Conservation (phyloP, 108 stramenopile genomes). For the Cyclotella kingstonii region DNA sequence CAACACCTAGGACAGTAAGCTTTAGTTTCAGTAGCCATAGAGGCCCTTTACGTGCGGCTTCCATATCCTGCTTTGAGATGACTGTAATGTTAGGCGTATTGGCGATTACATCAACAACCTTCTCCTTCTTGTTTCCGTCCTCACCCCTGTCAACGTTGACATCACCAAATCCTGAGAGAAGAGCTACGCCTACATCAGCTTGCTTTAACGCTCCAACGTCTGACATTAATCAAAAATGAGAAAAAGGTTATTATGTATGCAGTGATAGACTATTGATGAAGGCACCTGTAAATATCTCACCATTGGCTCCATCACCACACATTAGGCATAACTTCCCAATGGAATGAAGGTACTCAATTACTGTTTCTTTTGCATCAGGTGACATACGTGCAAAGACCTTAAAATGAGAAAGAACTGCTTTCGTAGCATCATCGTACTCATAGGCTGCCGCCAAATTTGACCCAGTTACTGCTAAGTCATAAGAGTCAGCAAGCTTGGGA, state of each 20-base stretch:
- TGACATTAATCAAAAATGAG: not conserved
- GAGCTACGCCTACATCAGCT: conserved; percentile 94
- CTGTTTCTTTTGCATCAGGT: conserved; percentile 95
- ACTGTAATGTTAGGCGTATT: conserved; percentile 42
- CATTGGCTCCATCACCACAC: conserved; percentile 98
- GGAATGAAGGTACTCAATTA: conserved; percentile 87
- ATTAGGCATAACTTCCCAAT: conserved; percentile 85
- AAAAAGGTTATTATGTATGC: not conserved
- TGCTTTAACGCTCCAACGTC: conserved; percentile 86
- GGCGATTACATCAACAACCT: conserved; percentile 7
- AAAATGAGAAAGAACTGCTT: conserved; percentile 71
- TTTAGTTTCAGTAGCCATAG: conserved; percentile 61
- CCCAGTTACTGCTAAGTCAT: conserved; percentile 89
- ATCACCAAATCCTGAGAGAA: conserved; percentile 92
- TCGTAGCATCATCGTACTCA: conserved; percentile 67
- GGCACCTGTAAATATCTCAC: too few species aligned
- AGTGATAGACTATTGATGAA: conserved; percentile 17
- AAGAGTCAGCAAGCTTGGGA: conserved; percentile 58
- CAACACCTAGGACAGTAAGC: conserved; percentile 62
- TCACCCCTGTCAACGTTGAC: conserved; percentile 85
- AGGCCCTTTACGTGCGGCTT: conserved; percentile 55
- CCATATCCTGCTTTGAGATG: conserved; percentile 59
- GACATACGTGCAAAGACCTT: conserved; percentile 96
- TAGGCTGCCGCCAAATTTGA: conserved; percentile 72
- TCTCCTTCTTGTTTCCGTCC: conserved; percentile 48